Evolutionary conservation across 768 basidiomycete species (phyloP).

Genomic region (Leccinum imitatum): DNA sequence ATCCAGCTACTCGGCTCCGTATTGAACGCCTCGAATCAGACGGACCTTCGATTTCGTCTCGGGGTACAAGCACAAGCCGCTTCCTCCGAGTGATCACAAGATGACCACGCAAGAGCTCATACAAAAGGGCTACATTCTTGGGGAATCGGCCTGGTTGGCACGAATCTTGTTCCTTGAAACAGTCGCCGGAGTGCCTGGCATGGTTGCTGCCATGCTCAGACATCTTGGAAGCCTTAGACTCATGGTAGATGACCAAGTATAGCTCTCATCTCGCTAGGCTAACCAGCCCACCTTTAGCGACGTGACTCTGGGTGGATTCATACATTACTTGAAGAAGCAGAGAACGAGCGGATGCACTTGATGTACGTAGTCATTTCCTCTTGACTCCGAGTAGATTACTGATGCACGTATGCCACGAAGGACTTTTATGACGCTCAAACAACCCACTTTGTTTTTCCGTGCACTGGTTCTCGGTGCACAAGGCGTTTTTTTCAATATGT

Average conservation of each 20-base stretch:
- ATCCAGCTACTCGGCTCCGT: slow-evolving; percentile 5
- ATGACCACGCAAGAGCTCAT: slow-evolving; percentile 75
- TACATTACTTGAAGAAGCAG: slow-evolving; percentile 89
- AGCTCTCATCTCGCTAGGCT: slow-evolving; percentile 5
- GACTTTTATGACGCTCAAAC: slow-evolving; percentile 92
- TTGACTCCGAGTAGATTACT: slow-evolving; percentile 10
- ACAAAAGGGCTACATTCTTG: slow-evolving; percentile 69
- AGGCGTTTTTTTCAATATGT: slow-evolving; percentile 87
- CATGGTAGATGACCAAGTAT: slow-evolving; percentile 55
- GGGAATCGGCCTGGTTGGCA: slow-evolving; percentile 73
- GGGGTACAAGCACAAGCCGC: slow-evolving; percentile 74
- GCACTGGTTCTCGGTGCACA: slow-evolving; percentile 85
- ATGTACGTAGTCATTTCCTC: slow-evolving; percentile 46
- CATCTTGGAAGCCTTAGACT: slow-evolving; percentile 87
- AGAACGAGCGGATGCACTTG: slow-evolving; percentile 96
- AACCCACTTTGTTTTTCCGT: slow-evolving; percentile 81
- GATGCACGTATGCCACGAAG: slow-evolving; percentile 37
- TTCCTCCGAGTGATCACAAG: slow-evolving; percentile 52
- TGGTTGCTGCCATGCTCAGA: slow-evolving; percentile 87
- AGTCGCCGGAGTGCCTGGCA: slow-evolving; percentile 93
- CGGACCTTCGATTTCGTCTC: slow-evolving; percentile 81
- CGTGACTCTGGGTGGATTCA: slow-evolving; percentile 82
- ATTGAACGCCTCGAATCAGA: slow-evolving; percentile 33
- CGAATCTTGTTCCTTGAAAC: slow-evolving; percentile 77
- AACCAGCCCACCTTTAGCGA: slow-evolving; percentile 32